Evolutionary conservation across 306 rosid genomes (phyloP), one percentile per base, ranked within the genome.

Genomic region (Dalbergia cochinchinensis): DNA sequence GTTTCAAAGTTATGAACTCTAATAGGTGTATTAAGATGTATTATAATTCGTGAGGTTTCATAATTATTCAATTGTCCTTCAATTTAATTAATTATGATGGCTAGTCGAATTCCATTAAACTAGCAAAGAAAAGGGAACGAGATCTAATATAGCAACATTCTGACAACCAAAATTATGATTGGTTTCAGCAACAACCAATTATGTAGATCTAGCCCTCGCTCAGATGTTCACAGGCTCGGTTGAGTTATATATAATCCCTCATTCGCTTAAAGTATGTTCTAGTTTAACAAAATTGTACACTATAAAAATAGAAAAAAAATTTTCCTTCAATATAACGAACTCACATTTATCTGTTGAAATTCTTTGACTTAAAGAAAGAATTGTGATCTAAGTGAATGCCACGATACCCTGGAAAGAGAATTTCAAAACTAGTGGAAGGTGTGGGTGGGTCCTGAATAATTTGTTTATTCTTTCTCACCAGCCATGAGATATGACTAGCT

Each of bases 401-500:
- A 57, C 57, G 19, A 41, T 13, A 73, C 26, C 11, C 22, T 26
- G 19, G 19, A 33, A 39, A 57, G 37, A 35, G 51, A 61, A 57
- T 62, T 60, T 55, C 15, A 55, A 58, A 74, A 50, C 22, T 69
- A 76, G 73, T 76, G 80, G 84, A 74, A 67, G 45, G 4, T 3
- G 53, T 64, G 65, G 79, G 53, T 64, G 65, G 79, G 68, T 74
- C 73, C 61, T 64, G 44, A 65, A 57, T 18, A 34, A 55, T 73
- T 73, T 41, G n/a, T 18, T 20, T 55, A 71, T 70, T 70, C 59
- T 74, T 22, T 22, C 26, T 22, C 26, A 22, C 26, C 60, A 75
- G 54, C 3, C 41, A 35, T 4, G 15, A 31, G 53, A 63, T 61
- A 62, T 51, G 12, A 6, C 64, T 48, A 7, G 34, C 55, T 26